Evolutionary conservation across 2,329 filamentous ascomycete genomes (phyloP).

Genomic region (Leptographium procerum): DNA sequence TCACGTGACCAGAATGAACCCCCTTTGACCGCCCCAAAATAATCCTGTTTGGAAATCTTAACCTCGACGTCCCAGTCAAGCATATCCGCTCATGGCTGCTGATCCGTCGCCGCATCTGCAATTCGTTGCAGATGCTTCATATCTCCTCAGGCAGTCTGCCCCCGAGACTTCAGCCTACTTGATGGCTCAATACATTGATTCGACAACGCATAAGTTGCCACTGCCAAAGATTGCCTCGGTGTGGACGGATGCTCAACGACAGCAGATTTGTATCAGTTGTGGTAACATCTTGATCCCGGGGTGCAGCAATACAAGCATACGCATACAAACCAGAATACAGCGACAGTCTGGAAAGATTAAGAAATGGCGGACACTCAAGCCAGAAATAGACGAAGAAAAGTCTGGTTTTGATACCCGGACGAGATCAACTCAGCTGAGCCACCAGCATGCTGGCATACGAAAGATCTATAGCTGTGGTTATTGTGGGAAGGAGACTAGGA

Average conservation of each 20-base stretch:
- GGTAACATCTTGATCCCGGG: constrained; percentile 49
- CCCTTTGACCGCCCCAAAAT: not conserved
- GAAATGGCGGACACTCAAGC: not conserved
- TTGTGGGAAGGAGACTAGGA: constrained; percentile 32
- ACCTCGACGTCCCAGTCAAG: not conserved
- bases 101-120: constrained; percentile 17
- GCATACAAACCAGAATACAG: constrained; percentile 19
- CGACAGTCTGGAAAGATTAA: constrained; percentile 19
- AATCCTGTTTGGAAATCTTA: not conserved
- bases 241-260: constrained; percentile 35
- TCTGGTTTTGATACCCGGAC: not conserved
- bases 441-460: constrained; percentile 15
- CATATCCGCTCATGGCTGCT: not conserved
- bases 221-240: constrained; percentile 20
- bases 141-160: constrained; percentile 39
- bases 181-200: constrained; percentile 39
- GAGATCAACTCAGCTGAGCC: not conserved
- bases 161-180: constrained; percentile 49
- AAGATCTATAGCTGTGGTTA: constrained; percentile 34
- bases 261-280: constrained; percentile 47
- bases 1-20: not conserved
- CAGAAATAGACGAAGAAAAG: not conserved
- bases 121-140: constrained; percentile 47
- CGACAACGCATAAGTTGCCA: constrained; percentile 31
- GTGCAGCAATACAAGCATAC: constrained; percentile 26